Evolutionary conservation across 116 monocot species (phyloP), one percentile per base, ranked within the genome.

Genomic region (Trichopus zeylanicus): DNA sequence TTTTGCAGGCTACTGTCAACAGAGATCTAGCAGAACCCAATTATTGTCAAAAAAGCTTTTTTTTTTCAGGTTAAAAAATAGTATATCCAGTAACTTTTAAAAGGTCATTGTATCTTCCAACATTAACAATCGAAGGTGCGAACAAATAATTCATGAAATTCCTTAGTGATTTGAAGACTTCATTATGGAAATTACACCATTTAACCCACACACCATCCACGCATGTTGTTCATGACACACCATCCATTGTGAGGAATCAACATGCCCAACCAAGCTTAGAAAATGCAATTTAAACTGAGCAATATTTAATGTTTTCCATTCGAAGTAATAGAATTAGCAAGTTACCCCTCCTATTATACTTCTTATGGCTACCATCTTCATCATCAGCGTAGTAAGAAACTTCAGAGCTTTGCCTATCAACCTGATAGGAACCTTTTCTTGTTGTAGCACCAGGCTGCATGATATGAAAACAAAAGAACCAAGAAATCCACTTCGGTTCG

Each of bases 371-470:
- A 53, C 70, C 89, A 69, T 94, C 93, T 76, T 94, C 93, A 60
- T 91, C 90, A 73, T 94, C 93, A 31, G 86, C 83, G 76, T 89
- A 86, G 61, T 94, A 94, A 39, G 83, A 83, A 62, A 67, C 59
- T 70, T 89, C 93, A 55, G 86, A 83, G 68, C 58, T 89, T 66
- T 78, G 86, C 51, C 78, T 82, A 18, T 94, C 93, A 51, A 76
- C 69, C 70, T 75, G 54, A 56, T 78, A 73, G 54, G 78, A 51
- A 53, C 57, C 75, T 46, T 94, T 94, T 72, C 93, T 79, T 51
- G 93, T 82, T 53, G 81, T 83, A 29, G 93, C 80, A 73, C 82
- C 63, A 73, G 93, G 80, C 93, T 92, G 79, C 18, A 70, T 6
- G 34, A 63, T 18, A 29, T 48, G 56, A 24, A 51, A 64, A 69